Evolutionary conservation across 2,329 filamentous ascomycete species (phyloP), one percentile per base, ranked within the genome.

Genomic region (Chrysoporthe cubensis): DNA sequence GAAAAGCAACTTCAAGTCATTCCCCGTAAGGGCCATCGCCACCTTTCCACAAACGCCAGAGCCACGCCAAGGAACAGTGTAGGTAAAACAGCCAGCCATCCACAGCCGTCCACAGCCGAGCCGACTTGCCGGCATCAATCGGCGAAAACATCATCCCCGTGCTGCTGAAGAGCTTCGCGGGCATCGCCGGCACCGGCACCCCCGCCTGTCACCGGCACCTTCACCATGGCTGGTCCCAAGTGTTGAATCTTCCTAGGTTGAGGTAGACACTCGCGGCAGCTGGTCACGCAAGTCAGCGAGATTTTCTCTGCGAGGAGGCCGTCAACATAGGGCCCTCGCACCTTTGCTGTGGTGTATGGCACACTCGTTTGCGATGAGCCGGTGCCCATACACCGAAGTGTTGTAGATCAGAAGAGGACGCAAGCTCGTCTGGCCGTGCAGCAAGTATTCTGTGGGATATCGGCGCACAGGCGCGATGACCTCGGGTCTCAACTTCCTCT

Each of bases 191-290:
- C 26, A 14, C 50, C 14, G 13, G 14, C 50, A 32, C 11, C 32
- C 32, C 21, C 16, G 14, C 21, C 32, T 54, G 50, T 32, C 50
- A 26, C 11, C 26, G 26, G 14, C 50, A 32, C 50, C n/a, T 16
- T 60, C 63, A 60, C 65, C 58, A 68, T 21, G 62, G 46, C 13
- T 59, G 56, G 37, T 68, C 66, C 66, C 66, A 68, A 44, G 54
- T 68, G 52, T 68, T 68, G 59, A 68, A 65, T 21, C 64, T 66
- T 14, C 59, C 59, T 3, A 66, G 59, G 42, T 68, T 68, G 21
- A 59, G 57, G 13, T 66, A 66, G 14, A 62, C 52, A 42, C 44
- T 42, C 32, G 66, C 48, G 2, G 52, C 50, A 54, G 59, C 66
- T 68, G 46, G n/a, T 13, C n/a, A 54, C 11, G 4, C 6, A 40